Evolutionary conservation across 139 green algal species (phyloP), one percentile per base, ranked within the genome.

Genomic region (Coelastrella sp.): DNA sequence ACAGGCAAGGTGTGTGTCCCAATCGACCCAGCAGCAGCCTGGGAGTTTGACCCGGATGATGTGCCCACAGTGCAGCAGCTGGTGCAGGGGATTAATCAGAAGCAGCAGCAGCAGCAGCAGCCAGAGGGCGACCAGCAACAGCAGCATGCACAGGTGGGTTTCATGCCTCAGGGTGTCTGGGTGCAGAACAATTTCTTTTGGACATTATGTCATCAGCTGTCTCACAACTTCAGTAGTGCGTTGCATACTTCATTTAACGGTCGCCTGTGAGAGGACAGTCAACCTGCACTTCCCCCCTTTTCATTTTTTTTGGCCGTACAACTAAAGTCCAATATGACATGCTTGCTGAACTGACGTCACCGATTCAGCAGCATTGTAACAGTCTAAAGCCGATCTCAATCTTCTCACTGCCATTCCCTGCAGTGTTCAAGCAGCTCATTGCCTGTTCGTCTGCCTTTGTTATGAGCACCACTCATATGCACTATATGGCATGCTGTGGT

Each of bases 1-100:
- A 99, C 98, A 7, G 97, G 98, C 82, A 97, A 97, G 88, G 96
- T 99, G 84, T 99, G 98, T 88, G 96, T 99, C 75, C 98, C 98
- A 17, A 97, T 99, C 20, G 96, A 99, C 91, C 96, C 97, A 1
- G 88, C 66, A 0, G 60, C 56, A 1, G 96, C 94, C 6, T 94
- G 94, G 82, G 89, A 95, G 10, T 99, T 99, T 92, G 94, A 99
- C 90, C 98, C 97, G 7, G 94, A 97, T 7, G 90, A 87, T 4
- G 87, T 87, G 87, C 78, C 78, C 24, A 86, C 56, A 22, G 61
- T 85, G 17, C 79, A 87, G 65, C 78, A 87, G 79, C 78, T 87
- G 79, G 12, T 87, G 87, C 24, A 72, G 61, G 25, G 82, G 87
- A 8, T 74, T n/a, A 25, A 83, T n/a, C 59, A 75, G 59, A 85